Evolutionary conservation across 2,329 filamentous ascomycete species (phyloP).

Genomic region (Leptodontidium sp.): DNA sequence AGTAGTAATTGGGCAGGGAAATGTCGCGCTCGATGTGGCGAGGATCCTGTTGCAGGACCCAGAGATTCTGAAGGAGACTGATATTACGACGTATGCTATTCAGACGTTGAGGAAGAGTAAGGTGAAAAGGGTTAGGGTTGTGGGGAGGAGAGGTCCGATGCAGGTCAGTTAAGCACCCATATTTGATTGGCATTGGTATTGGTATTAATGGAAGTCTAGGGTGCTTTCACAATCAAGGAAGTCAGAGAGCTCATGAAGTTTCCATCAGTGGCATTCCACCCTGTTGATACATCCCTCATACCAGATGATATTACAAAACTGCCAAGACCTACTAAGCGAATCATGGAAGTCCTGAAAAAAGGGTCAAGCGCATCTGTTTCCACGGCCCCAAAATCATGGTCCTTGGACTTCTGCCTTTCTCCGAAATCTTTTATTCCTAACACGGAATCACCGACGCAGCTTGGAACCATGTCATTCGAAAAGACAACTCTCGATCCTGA

Average conservation of each 20-base stretch:
- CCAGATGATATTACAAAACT: slow-evolving; percentile 74
- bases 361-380: slow-evolving; percentile 63
- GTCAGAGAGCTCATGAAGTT: slow-evolving; percentile 86
- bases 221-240: slow-evolving; percentile 96
- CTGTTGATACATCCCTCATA: slow-evolving; percentile 71
- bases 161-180: slow-evolving; percentile 62
- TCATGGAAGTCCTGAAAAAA: slow-evolving; percentile 83
- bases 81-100: slow-evolving; percentile 87
- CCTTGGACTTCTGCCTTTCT: slow-evolving; percentile 84
- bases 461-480: slow-evolving; percentile 75
- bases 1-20: slow-evolving; percentile 91
- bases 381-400: slow-evolving; percentile 74
- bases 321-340: slow-evolving; percentile 76
- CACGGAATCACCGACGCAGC: slow-evolving; percentile 54
- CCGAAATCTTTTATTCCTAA: slow-evolving; percentile 68
- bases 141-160: slow-evolving; percentile 87
- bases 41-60: slow-evolving; percentile 83
- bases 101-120: slow-evolving; percentile 75
- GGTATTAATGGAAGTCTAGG: slow-evolving; percentile 56
- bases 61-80: slow-evolving; percentile 78
- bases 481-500: slow-evolving; percentile 63
- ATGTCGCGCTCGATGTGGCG: slow-evolving; percentile 93
- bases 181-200: neutral
- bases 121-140: slow-evolving; percentile 82
- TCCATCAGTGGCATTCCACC: slow-evolving; percentile 73